Conservation (phyloP, 306 rosid genomes). For the Dryas octopetala region DNA sequence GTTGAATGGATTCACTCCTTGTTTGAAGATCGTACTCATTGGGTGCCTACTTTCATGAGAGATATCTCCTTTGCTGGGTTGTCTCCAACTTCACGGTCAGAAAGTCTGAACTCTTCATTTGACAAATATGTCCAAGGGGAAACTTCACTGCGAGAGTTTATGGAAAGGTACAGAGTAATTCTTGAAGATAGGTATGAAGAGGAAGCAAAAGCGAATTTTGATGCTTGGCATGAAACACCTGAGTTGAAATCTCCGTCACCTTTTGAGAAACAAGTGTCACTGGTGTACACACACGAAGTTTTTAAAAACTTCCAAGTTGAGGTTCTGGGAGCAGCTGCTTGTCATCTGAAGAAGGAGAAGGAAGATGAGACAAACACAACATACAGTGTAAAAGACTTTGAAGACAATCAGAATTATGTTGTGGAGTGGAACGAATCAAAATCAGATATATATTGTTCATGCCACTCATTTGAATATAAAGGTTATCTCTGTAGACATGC, state of each 20-base stretch:
- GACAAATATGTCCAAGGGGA: slow-evolving; percentile 26
- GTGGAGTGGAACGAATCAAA: slow-evolving; percentile 34
- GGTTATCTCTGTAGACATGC: slow-evolving; percentile 36
- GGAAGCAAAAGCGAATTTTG: slow-evolving; percentile 34
- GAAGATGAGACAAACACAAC: slow-evolving; percentile 24
- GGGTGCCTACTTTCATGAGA: slow-evolving; percentile 34
- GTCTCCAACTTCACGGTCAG: slow-evolving; percentile 23
- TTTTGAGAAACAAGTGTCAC: slow-evolving; percentile 33
- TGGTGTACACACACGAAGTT: slow-evolving; percentile 21
- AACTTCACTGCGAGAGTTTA: slow-evolving; percentile 26
- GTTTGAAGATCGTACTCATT: slow-evolving; percentile 21
- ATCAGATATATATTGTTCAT: slow-evolving; percentile 24
- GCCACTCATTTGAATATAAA: slow-evolving; percentile 29
- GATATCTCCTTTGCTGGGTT: slow-evolving; percentile 32
- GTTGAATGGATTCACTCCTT: slow-evolving; percentile 30
- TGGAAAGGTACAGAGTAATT: slow-evolving; percentile 28
- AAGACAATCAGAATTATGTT: slow-evolving; percentile 22
- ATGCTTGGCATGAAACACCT: slow-evolving; percentile 37
- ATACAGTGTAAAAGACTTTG: slow-evolving; percentile 28
- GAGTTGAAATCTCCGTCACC: slow-evolving; percentile 35
- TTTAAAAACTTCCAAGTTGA: slow-evolving; percentile 30
- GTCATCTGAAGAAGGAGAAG: slow-evolving; percentile 31
- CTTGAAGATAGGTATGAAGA: slow-evolving; percentile 38
- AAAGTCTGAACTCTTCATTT: slow-evolving; percentile 24
- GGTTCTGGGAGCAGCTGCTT: slow-evolving; percentile 36